Percentiles rank a stretch among this genome's conserved stretches.
These are phyloP conservation scores for Botrytis paeoniae DNA, from an alignment of 2,329 filamentous ascomycete genomes.

Conservation along the genomic window DNA sequence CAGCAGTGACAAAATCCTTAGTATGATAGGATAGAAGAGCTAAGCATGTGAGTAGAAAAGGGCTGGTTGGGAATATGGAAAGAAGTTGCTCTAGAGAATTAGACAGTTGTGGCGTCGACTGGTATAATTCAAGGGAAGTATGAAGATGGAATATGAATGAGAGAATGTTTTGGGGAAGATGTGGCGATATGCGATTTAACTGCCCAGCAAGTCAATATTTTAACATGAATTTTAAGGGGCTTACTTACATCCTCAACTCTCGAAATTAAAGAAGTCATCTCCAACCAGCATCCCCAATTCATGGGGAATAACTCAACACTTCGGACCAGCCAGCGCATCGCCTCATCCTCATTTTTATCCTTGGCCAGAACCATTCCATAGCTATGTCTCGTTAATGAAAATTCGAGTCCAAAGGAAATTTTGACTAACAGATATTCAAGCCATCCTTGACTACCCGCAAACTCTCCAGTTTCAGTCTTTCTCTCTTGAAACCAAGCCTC, in stretches of 20 bases:
- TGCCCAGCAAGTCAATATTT: constrained; percentile 42
- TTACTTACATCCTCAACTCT: constrained; percentile 74
- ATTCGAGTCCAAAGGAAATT: neutral
- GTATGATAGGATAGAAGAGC: constrained; percentile 87
- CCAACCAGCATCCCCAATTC: constrained; percentile 97
- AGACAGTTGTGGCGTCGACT: constrained; percentile 73
- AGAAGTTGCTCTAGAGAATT: constrained; percentile 74
- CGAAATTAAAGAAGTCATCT: constrained; percentile 77
- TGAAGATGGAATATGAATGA: constrained; percentile 92
- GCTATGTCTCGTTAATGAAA: constrained; percentile 39
- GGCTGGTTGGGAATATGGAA: constrained; percentile 79
- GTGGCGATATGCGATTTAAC: constrained; percentile 68
- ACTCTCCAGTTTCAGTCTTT: constrained; percentile 54
- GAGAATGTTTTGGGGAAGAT: constrained; percentile 85
- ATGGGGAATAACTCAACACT: constrained; percentile 89
- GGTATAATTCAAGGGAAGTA: constrained; percentile 87
- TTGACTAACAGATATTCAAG: constrained; percentile 71
- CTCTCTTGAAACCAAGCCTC: constrained; percentile 77
- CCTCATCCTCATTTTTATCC: constrained; percentile 83
- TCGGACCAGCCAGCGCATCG: constrained; percentile 80
- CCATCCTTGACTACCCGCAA: constrained; percentile 78
- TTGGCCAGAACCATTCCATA: constrained; percentile 90
- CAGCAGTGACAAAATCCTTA: constrained; percentile 70
- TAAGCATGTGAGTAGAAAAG: constrained; percentile 86
- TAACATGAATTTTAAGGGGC: neutral